phyloP scores from a whole-genome alignment of 495 filamentous ascomycete species.

The Xylaria intraflava region DNA sequence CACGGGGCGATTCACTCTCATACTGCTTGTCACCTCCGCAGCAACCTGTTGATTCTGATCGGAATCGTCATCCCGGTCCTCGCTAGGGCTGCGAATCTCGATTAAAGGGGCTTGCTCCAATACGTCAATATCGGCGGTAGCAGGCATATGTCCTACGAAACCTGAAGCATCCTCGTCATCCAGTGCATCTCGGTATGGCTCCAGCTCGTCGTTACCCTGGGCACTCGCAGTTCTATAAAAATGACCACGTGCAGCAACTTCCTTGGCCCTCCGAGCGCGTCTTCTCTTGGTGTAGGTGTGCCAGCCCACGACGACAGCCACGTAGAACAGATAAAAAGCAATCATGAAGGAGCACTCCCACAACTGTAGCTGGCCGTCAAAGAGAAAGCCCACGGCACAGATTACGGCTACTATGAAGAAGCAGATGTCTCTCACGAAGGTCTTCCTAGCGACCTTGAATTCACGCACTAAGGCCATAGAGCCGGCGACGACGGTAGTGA shows the following conservation, averaged over 20 bases:
- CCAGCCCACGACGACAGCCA: conserved; percentile 81
- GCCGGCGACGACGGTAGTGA: conserved; percentile 94
- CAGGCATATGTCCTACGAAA: conserved; percentile 44
- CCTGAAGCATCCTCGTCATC: conserved; percentile 63
- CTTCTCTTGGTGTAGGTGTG: conserved; percentile 72
- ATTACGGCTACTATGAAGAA: conserved; percentile 86
- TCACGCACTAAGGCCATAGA: conserved; percentile 94
- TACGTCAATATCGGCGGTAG: conserved; percentile 59
- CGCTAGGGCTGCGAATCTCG: conserved; percentile 41
- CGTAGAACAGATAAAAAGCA: conserved; percentile 85
- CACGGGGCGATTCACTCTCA: conserved; percentile 74
- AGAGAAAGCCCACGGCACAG: conserved; percentile 83
- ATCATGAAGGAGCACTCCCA: conserved; percentile 95
- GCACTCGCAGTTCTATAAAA: conserved; percentile 52
- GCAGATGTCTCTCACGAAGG: conserved; percentile 85
- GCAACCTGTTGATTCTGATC: conserved; percentile 67
- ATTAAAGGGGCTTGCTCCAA: conserved; percentile 58
- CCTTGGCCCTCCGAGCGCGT: conserved; percentile 53
- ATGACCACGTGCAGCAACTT: conserved; percentile 65
- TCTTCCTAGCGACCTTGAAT: conserved; percentile 80
- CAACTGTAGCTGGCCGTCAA: conserved; percentile 73
- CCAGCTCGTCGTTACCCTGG: conserved; percentile 50
- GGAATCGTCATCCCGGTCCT: conserved; percentile 67
- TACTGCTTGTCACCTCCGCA: conserved; percentile 81
- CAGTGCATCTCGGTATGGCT: conserved; percentile 56